Conservation (phyloP, 2,329 filamentous ascomycete species). For the Fusarium nygamai region DNA sequence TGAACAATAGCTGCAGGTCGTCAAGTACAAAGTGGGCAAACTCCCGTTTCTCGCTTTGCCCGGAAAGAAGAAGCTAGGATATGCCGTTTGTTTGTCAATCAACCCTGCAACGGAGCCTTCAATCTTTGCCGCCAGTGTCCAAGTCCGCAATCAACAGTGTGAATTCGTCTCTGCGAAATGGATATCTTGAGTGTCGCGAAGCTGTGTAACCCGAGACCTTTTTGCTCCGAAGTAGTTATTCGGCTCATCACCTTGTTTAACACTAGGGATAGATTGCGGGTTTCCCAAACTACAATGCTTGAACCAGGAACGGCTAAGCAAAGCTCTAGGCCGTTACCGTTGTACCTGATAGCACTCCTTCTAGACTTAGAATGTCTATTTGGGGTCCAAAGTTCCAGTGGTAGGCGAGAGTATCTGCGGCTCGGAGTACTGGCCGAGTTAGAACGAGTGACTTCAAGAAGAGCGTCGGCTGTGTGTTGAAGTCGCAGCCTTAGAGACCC, state of each 20-base stretch:
- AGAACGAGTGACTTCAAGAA: conserved; percentile 30
- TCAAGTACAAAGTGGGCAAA: conserved; percentile 32
- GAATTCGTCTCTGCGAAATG: conserved; percentile 26
- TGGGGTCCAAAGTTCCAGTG: conserved; percentile 5
- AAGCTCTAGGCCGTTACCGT: conserved; percentile 12
- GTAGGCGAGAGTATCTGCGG: conserved; percentile 1
- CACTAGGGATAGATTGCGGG: conserved; percentile 27
- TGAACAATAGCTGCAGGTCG: conserved; percentile 30
- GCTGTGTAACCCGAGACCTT: conserved; percentile 35
- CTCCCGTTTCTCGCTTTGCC: conserved; percentile 26
- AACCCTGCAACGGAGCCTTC: conserved; percentile 27
- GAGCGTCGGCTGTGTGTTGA: conserved; percentile 5
- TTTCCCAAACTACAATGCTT: conserved; percentile 27
- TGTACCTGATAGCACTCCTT: conserved; percentile 4
- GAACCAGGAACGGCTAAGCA: conserved; percentile 18
- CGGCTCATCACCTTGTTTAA: conserved; percentile 35
- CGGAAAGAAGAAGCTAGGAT: conserved; percentile 20
- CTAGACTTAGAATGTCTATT: not conserved
- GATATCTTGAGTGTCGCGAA: conserved; percentile 33
- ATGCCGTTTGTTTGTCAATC: conserved; percentile 36
- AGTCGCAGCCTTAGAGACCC: conserved; percentile 19
- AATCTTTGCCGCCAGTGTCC: conserved; percentile 24
- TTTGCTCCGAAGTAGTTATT: conserved; percentile 31
- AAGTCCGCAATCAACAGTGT: conserved; percentile 23
- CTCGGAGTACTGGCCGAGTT: conserved; percentile 8